Evolutionary conservation across 2,329 filamentous ascomycete genomes (phyloP), one percentile per base, ranked within the genome.

Genomic region (Magnaporthiopsis incrustans): DNA sequence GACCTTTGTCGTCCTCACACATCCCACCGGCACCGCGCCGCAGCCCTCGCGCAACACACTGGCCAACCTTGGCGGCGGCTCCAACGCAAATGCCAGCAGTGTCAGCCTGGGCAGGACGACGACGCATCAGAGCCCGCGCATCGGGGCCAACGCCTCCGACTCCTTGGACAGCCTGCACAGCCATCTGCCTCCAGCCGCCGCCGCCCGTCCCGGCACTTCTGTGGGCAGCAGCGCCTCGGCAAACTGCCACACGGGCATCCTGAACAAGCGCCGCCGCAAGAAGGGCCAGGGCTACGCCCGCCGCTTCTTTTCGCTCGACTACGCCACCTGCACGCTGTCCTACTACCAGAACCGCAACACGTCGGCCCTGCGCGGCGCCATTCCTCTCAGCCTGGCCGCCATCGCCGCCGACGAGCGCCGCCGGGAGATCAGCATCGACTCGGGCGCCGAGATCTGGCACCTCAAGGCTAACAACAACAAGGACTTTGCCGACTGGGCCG

Each of bases 271-370:
- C 71, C 86, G 93, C 68, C 86, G 95, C 65, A 98, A 97, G 83
- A 89, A 91, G 78, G 92, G 93, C 59, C 95, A 98, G 75, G 94
- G 94, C 58, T 96, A 92, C 75, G 95, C 95, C 7, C 86, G 91
- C 64, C 86, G 95, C 53, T 99, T 95, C 81, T 99, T 99, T 77
- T 97, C 94, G 0, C 82, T 99, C 64, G 95, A 99, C 75, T 98
- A 93, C 73, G 92, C 90, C 4, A 93, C 94, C 0, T 96, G 91
- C 67, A 98, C 95, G 0, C 80, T 99, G 38, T 98, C 95, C 0
- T 99, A 99, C 78, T 99, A 97, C 74, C 91, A 96, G 73, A 95
- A 94, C 74, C 89, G 92, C 59, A 94, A 96, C 72, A 97, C 94
- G 6, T 96, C 94, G 7, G 92, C 94, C 1, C 81, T 99, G 58